A percentile compares a stretch with the other conserved stretches of the same genome.
phyloP scores from a whole-genome alignment of 148 eudicot species.

The Chenopodium suecicum region DNA sequence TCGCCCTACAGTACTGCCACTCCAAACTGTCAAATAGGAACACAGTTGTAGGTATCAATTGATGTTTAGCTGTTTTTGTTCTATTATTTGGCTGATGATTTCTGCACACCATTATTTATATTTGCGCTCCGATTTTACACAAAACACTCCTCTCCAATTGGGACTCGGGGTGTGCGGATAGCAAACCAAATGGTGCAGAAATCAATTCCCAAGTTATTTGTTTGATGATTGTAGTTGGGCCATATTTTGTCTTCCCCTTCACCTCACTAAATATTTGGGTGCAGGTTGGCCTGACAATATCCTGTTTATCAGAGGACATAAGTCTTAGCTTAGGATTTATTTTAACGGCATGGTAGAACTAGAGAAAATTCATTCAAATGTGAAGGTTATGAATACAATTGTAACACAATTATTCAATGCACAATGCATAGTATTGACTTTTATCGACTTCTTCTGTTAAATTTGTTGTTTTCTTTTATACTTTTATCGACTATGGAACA shows the following conservation, averaged over 20 bases:
- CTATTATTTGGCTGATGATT: not conserved
- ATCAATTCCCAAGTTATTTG: not conserved
- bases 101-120: no score
- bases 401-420: not conserved
- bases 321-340: not conserved
- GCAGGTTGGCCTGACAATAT: conserved; percentile 22
- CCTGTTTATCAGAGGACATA: not conserved
- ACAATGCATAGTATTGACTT: not conserved
- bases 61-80: conserved; percentile 10
- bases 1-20: not conserved
- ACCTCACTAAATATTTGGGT: conserved; percentile 10
- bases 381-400: not conserved
- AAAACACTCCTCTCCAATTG: no score
- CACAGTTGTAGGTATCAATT: not conserved
- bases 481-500: no score
- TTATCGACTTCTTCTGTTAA: no score
- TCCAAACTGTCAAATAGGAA: not conserved
- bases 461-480: no score
- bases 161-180: no score
- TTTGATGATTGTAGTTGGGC: conserved; percentile 12
- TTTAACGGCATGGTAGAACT: not conserved
- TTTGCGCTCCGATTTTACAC: no score
- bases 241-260: conserved; percentile 20
- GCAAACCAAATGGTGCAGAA: no score
- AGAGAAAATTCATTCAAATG: not conserved